Evolutionary conservation across 768 basidiomycete genomes (phyloP).

Genomic region (Agaricus subrufescens): DNA sequence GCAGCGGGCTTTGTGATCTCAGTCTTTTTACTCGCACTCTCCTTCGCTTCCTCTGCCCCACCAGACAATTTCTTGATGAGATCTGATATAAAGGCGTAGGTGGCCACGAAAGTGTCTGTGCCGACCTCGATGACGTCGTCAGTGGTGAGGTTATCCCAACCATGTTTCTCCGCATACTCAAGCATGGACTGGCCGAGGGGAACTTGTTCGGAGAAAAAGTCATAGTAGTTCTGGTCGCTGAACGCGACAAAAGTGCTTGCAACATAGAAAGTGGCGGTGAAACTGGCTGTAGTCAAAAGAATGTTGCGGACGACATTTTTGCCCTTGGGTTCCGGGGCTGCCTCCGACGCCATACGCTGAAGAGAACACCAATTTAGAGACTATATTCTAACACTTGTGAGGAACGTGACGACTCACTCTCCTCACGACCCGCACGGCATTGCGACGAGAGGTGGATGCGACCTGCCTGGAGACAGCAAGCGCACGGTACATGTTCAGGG

Average conservation of each 20-base stretch:
- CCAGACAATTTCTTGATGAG: conserved; percentile 40
- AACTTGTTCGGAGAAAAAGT: conserved; percentile 78
- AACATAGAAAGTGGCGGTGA: conserved; percentile 75
- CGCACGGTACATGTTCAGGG: conserved; percentile 48
- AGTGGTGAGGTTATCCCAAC: conserved; percentile 74
- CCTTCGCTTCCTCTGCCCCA: conserved; percentile 24
- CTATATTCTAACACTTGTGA: not conserved
- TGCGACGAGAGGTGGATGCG: conserved; percentile 39
- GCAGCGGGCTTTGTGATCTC: conserved; percentile 36
- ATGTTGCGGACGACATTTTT: conserved; percentile 52
- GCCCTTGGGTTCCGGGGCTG: conserved; percentile 47
- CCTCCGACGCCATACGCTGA: conserved; percentile 63
- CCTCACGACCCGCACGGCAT: conserved; percentile 46
- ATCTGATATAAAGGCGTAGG: conserved; percentile 49
- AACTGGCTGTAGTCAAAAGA: conserved; percentile 62
- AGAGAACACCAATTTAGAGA: conserved; percentile 1
- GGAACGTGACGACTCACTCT: conserved; percentile 41
- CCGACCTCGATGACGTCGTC: conserved; percentile 51
- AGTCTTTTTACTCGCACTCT: conserved; percentile 29
- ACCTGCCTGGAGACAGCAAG: conserved; percentile 52
- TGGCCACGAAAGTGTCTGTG: conserved; percentile 41
- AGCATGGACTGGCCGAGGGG: conserved; percentile 76
- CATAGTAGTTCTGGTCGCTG: conserved; percentile 74
- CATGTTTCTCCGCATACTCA: conserved; percentile 73
- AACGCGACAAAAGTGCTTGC: conserved; percentile 77